Conservation (phyloP, 768 basidiomycete species). For the Steccherinum ochraceum region DNA sequence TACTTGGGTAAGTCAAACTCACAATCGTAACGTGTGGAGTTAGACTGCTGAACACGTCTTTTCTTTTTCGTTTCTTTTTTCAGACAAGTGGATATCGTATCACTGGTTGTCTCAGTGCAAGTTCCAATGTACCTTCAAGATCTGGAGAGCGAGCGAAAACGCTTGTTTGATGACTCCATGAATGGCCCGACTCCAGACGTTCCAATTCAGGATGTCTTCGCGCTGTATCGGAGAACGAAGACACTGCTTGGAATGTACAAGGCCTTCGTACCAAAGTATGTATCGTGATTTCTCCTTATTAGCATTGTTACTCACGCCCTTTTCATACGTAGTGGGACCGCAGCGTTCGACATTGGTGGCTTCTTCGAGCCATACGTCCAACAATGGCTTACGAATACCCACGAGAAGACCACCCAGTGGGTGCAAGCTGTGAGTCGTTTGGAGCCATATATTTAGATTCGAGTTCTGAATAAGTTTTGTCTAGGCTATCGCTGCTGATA, state of each 20-base stretch:
- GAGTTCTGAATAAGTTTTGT: background rate
- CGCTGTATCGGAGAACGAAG: constrained; percentile 74
- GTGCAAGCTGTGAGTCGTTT: constrained; percentile 70
- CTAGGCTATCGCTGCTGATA: constrained; percentile 78
- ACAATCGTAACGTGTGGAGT: background rate
- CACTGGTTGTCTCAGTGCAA: constrained; percentile 61
- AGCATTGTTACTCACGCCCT: constrained; percentile 1
- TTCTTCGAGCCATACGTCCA: constrained; percentile 88
- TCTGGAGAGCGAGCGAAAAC: constrained; percentile 62
- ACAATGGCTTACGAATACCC: constrained; percentile 85
- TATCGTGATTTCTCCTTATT: constrained; percentile 4
- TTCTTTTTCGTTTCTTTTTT: constrained; percentile 1
- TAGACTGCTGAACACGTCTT: no score
- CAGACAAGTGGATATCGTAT: constrained; percentile 71
- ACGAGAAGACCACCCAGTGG: constrained; percentile 89
- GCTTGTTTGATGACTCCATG: constrained; percentile 75
- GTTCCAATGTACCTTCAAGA: constrained; percentile 65
- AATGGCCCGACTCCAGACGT: constrained; percentile 84
- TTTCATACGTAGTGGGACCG: constrained; percentile 51
- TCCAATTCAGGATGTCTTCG: constrained; percentile 86
- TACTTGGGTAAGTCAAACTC: constrained; percentile 78
- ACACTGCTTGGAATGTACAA: constrained; percentile 71
- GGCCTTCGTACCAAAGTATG: constrained; percentile 77
- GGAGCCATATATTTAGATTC: no score
- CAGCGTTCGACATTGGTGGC: constrained; percentile 61